A percentile compares a stretch with the other conserved stretches of the same genome.
Conservation (phyloP, 2,329 filamentous ascomycete genomes). For the Graphilbum fragrans region DNA sequence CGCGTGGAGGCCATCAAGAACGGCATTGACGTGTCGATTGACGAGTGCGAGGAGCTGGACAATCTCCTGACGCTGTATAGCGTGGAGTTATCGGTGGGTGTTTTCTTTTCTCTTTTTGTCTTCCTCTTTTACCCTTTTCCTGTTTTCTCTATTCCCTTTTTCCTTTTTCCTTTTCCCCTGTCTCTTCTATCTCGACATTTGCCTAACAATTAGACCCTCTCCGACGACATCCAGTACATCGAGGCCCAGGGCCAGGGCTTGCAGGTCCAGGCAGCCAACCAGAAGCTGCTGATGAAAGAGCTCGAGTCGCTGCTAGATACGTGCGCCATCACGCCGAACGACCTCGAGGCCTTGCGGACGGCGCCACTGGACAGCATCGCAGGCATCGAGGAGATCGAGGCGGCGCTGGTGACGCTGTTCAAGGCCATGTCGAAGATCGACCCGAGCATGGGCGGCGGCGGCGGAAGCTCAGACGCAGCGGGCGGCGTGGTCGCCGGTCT, state of each 20-base stretch:
- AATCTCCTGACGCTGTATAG: conserved; percentile 88
- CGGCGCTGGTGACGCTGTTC: conserved; percentile 67
- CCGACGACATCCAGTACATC: conserved; percentile 93
- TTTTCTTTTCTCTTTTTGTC: not conserved
- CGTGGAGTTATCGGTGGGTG: conserved; percentile 76
- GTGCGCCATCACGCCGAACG: conserved; percentile 69
- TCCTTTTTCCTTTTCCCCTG: not conserved
- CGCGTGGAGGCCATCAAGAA: conserved; percentile 75
- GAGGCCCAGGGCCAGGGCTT: conserved; percentile 94
- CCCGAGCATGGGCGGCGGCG: conserved; percentile 52
- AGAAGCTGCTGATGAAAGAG: conserved; percentile 85
- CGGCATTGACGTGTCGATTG: conserved; percentile 80
- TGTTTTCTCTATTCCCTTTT: not conserved
- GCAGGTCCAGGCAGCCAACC: conserved; percentile 93
- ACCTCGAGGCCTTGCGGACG: conserved; percentile 61
- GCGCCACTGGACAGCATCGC: conserved; percentile 59
- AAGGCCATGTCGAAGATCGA: conserved; percentile 92
- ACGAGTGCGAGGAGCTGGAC: conserved; percentile 92
- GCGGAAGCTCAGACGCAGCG: not conserved
- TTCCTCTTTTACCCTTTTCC: not conserved
- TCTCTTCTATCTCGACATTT: not conserved
- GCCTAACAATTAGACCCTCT: conserved; percentile 56
- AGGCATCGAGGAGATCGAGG: conserved; percentile 68
- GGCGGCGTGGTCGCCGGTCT: conserved; percentile 22
- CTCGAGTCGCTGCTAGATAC: conserved; percentile 81